phyloP scores from a whole-genome alignment of 78 protist species.

The Blattamonas nauphoetae region DNA sequence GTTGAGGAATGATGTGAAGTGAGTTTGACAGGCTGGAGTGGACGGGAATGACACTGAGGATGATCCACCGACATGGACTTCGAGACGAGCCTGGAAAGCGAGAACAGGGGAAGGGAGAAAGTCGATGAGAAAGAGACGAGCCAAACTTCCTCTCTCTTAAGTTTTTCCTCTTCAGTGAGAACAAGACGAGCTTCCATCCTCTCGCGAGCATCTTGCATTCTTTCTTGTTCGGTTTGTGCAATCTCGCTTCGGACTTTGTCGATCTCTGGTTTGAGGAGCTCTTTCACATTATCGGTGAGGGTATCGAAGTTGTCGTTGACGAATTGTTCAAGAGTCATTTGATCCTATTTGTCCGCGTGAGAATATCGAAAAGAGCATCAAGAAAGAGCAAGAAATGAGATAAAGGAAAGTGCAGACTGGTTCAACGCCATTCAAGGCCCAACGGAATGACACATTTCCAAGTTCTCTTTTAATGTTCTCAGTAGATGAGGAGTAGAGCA shows the following conservation, averaged over 20 bases:
- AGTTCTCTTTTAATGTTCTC: not conserved
- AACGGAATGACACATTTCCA: not conserved
- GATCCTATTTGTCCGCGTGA: no score
- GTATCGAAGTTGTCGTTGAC: not conserved
- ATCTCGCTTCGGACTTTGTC: not conserved
- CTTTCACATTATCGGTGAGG: not conserved
- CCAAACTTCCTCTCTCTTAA: no score
- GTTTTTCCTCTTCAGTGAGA: no score
- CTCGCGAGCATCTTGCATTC: no score
- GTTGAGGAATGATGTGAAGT: not conserved
- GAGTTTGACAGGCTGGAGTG: not conserved
- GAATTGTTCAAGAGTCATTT: not conserved
- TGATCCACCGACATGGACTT: not conserved
- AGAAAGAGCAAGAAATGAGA: no score
- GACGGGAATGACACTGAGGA: not conserved
- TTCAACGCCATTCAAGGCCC: no score
- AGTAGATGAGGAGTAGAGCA: not conserved
- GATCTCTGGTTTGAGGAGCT: not conserved
- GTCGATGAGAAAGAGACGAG: no score
- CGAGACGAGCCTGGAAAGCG: not conserved
- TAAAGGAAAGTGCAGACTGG: no score
- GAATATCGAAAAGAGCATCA: no score
- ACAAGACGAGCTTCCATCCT: no score
- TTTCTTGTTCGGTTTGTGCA: not conserved
- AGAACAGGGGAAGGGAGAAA: no score